phyloP scores from a whole-genome alignment of 768 basidiomycete genomes.

The Mrakia hoshinonis region DNA sequence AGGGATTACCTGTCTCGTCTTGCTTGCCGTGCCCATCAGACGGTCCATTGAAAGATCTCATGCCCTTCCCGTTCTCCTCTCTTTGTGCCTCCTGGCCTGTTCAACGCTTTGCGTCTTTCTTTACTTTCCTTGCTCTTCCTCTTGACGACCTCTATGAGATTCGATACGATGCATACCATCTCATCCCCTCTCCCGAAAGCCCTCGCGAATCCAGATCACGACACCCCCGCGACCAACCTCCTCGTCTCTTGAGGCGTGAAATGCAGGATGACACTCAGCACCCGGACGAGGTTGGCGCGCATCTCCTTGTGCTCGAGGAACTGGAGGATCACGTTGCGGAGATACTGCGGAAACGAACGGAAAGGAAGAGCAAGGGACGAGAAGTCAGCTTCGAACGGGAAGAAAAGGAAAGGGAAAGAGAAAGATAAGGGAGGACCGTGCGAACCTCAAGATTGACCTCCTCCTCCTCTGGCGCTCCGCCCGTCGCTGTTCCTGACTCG shows the following conservation, averaged over 20 bases:
- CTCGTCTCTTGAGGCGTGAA: slow-evolving; percentile 95
- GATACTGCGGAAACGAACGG: slow-evolving; percentile 47
- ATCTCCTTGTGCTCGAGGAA: slow-evolving; percentile 98
- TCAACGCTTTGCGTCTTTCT: no score
- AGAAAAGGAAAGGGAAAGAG: not conserved
- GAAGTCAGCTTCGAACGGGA: not conserved
- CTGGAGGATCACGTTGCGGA: slow-evolving; percentile 90
- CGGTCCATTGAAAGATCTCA: no score
- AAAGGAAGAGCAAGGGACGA: not conserved
- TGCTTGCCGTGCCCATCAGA: no score
- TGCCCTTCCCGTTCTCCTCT: no score
- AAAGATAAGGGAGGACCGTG: not conserved
- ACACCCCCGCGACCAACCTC: slow-evolving; percentile 50
- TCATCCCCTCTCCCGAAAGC: not conserved
- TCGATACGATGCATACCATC: not conserved
- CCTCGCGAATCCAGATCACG: not conserved
- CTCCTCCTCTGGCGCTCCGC: slow-evolving; percentile 56
- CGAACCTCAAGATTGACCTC: slow-evolving; percentile 76
- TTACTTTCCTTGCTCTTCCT: no score
- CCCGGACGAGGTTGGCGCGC: slow-evolving; percentile 86
- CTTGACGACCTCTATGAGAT: no score
- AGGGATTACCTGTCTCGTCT: no score
- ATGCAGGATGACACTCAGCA: slow-evolving; percentile 80
- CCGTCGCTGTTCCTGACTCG: not conserved
- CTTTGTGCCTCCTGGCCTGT: no score